Conservation (phyloP, 1,284 basidiomycete genomes). For the Mycocalia duriaeana region DNA sequence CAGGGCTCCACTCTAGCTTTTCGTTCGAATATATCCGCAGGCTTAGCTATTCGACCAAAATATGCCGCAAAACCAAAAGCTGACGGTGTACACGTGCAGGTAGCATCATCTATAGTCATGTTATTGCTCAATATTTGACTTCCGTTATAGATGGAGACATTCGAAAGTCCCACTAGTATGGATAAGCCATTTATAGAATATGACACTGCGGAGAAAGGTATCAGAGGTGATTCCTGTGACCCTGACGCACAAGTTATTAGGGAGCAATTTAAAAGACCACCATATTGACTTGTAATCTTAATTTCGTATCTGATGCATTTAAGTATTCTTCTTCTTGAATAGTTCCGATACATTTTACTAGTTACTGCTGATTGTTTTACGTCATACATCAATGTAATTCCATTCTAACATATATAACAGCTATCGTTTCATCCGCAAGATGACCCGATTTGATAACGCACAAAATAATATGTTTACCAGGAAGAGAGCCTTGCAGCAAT, state of each 20-base stretch:
- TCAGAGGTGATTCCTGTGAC: conserved; percentile 41
- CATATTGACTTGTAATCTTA: no score
- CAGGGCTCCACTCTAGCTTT: conserved; percentile 41
- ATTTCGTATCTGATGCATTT: no score
- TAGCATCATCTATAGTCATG: conserved; percentile 14
- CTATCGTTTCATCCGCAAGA: no score
- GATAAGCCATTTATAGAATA: conserved; percentile 33
- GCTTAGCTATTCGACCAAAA: conserved; percentile 28
- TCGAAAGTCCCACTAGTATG: conserved; percentile 42
- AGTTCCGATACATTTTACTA: no score
- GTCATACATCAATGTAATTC: no score
- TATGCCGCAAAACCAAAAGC: conserved; percentile 26
- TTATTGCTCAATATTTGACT: not conserved
- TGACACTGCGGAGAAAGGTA: conserved; percentile 45
- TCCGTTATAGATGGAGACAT: conserved; percentile 53
- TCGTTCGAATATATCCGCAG: conserved; percentile 27
- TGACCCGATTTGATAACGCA: no score
- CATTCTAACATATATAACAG: no score
- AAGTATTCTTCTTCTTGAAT: no score
- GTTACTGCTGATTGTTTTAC: no score
- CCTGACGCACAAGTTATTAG: conserved; percentile 51
- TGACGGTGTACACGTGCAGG: conserved; percentile 44
- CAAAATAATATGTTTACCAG: no score
- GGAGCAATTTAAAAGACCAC: conserved; percentile 59
- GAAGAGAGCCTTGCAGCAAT: no score